Percentiles rank a stretch among this genome's conserved stretches.
These are phyloP conservation scores for Mycena kentingensis DNA, from an alignment of 768 basidiomycete genomes.

Conservation along the genomic window DNA sequence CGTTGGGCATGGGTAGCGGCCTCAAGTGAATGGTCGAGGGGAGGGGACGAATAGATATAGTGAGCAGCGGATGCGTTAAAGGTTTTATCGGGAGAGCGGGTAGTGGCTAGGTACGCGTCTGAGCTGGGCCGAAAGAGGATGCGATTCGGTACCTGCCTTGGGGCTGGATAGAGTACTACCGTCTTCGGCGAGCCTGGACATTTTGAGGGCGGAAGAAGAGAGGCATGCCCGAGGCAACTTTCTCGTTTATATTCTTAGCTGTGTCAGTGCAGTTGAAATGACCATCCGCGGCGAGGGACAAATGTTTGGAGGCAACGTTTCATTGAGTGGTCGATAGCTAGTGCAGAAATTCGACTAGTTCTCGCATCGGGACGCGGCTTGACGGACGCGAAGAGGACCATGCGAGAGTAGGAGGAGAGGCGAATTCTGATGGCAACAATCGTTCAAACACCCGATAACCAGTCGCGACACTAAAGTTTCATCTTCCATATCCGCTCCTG, in stretches of 20 bases:
- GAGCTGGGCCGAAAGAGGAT: not conserved
- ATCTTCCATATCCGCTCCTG: conserved; percentile 43
- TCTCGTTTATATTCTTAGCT: too few relatives aligned
- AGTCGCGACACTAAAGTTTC: conserved; percentile 45
- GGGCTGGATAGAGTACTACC: not conserved
- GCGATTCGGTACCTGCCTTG: not conserved
- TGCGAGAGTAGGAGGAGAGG: too few relatives aligned
- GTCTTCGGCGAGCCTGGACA: not conserved
- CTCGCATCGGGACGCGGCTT: too few relatives aligned
- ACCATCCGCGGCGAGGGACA: too few relatives aligned
- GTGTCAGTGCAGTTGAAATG: too few relatives aligned
- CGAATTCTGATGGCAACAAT: too few relatives aligned
- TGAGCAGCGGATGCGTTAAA: conserved; percentile 9
- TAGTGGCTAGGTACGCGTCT: conserved; percentile 5
- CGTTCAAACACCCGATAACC: not conserved
- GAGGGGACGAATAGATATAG: conserved; percentile 6
- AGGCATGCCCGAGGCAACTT: too few relatives aligned
- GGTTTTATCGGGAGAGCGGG: conserved; percentile 10
- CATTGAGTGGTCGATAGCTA: too few relatives aligned
- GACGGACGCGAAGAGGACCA: too few relatives aligned
- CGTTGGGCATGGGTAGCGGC: conserved; percentile 3
- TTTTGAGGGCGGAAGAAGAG: too few relatives aligned
- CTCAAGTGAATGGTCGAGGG: not conserved
- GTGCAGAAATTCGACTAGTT: too few relatives aligned
- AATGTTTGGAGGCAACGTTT: too few relatives aligned